phyloP scores from a whole-genome alignment of 148 eudicot species.

The Rhododendron simsii region DNA sequence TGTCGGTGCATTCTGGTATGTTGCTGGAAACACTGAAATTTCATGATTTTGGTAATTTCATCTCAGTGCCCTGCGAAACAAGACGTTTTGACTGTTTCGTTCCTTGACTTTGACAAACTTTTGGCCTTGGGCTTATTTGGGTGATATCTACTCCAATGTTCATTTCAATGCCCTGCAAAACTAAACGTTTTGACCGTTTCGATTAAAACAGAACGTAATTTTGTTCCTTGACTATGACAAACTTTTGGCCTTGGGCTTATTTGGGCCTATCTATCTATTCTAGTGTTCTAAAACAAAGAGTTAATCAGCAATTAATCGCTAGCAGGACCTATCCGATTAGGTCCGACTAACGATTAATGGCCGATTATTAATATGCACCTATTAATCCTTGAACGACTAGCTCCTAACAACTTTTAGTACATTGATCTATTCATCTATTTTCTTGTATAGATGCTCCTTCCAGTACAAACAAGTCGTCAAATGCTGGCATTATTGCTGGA shows the following conservation, averaged over 20 bases:
- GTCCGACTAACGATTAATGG: too few species aligned
- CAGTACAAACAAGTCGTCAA: conserved; percentile 25
- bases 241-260: background rate
- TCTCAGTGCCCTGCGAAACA: background rate
- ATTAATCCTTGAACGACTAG: too few species aligned
- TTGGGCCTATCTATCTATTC: background rate
- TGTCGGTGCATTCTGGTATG: background rate
- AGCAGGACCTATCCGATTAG: too few species aligned
- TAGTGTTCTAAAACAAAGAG: too few species aligned
- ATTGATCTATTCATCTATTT: background rate
- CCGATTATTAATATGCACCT: too few species aligned
- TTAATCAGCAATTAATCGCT: too few species aligned
- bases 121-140: background rate
- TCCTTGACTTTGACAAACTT: background rate
- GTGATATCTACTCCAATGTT: background rate
- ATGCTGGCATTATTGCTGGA: conserved; percentile 46
- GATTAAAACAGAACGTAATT: background rate
- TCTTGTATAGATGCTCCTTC: conserved; percentile 17
- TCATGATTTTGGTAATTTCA: background rate
- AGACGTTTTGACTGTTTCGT: background rate
- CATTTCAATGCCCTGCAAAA: background rate
- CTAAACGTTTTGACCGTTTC: background rate
- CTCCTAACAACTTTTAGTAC: too few species aligned
- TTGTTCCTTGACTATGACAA: background rate
- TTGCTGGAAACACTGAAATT: background rate